Conservation (phyloP, 108 stramenopile species). For the Parmales sp. region DNA sequence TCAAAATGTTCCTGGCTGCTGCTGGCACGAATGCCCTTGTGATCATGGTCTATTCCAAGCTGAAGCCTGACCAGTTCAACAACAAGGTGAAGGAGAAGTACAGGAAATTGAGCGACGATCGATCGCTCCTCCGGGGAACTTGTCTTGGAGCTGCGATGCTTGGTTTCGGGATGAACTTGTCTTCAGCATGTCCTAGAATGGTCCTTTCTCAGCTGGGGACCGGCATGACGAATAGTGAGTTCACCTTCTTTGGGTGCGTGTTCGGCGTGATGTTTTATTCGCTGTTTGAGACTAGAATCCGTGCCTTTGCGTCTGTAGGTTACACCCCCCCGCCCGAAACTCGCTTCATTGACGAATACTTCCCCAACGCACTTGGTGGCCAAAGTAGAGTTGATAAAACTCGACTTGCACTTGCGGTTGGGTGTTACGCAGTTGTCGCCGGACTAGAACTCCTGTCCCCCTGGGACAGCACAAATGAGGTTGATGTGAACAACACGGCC, state of each 20-base stretch:
- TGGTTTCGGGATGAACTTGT: neutral
- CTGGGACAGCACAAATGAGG: neutral
- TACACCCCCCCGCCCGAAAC: neutral
- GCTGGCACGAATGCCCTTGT: neutral
- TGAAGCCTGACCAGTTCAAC: slow-evolving; percentile 8
- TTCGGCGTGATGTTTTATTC: neutral
- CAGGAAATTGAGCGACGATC: neutral
- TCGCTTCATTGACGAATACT: neutral
- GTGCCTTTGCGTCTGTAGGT: too few species aligned
- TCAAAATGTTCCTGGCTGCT: slow-evolving; percentile 13
- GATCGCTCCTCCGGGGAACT: neutral
- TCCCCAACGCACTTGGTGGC: neutral
- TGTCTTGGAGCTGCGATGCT: neutral
- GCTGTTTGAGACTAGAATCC: neutral
- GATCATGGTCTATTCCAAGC: neutral
- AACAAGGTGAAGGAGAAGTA: neutral
- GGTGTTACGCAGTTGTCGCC: neutral
- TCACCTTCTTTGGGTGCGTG: neutral
- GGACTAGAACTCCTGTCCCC: neutral
- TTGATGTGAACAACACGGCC: neutral
- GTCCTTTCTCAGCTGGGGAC: slow-evolving; percentile 14
- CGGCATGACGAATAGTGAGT: neutral
- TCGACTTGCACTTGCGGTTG: neutral
- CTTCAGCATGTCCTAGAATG: slow-evolving; percentile 13
- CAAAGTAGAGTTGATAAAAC: too few species aligned